Conservation (phyloP, 2,329 filamentous ascomycete species). For the Penicillium sp. region DNA sequence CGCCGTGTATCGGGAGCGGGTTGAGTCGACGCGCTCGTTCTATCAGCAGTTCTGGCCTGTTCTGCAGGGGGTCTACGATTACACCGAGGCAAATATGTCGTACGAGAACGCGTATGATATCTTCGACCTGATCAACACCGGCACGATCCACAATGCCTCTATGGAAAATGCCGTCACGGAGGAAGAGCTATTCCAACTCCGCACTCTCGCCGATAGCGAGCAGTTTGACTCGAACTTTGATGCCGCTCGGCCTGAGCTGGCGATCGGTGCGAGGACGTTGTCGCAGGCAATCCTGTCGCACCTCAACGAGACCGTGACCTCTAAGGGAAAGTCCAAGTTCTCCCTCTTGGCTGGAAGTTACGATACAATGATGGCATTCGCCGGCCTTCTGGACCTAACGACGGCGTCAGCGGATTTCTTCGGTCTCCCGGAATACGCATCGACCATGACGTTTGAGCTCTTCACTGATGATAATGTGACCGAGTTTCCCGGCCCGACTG, state of each 20-base stretch:
- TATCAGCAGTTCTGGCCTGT: slow-evolving; percentile 56
- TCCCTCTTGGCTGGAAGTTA: slow-evolving; percentile 64
- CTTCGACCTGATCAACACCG: slow-evolving; percentile 64
- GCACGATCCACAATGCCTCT: slow-evolving; percentile 60
- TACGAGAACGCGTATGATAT: slow-evolving; percentile 68
- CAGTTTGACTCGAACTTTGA: slow-evolving; percentile 84
- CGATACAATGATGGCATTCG: slow-evolving; percentile 62
- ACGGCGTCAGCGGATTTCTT: slow-evolving; percentile 64
- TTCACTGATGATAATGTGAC: slow-evolving; percentile 52
- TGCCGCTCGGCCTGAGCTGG: slow-evolving; percentile 47
- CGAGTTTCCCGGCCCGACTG: slow-evolving; percentile 42
- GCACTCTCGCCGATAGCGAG: slow-evolving; percentile 72
- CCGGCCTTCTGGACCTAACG: slow-evolving; percentile 58
- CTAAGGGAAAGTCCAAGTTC: slow-evolving; percentile 39
- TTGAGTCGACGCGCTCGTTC: slow-evolving; percentile 54
- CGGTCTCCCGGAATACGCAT: slow-evolving; percentile 78
- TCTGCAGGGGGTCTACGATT: slow-evolving; percentile 50
- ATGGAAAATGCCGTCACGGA: background rate
- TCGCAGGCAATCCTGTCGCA: slow-evolving; percentile 61
- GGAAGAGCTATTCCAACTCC: slow-evolving; percentile 60
- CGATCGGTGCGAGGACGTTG: slow-evolving; percentile 64
- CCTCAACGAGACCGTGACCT: slow-evolving; percentile 44
- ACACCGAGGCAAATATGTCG: slow-evolving; percentile 50
- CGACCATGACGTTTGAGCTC: slow-evolving; percentile 76
- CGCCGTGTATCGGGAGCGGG: slow-evolving; percentile 51